Base-by-base conservation (phyloP, 139 green algal species). In the Ulvella scutata region DNA sequence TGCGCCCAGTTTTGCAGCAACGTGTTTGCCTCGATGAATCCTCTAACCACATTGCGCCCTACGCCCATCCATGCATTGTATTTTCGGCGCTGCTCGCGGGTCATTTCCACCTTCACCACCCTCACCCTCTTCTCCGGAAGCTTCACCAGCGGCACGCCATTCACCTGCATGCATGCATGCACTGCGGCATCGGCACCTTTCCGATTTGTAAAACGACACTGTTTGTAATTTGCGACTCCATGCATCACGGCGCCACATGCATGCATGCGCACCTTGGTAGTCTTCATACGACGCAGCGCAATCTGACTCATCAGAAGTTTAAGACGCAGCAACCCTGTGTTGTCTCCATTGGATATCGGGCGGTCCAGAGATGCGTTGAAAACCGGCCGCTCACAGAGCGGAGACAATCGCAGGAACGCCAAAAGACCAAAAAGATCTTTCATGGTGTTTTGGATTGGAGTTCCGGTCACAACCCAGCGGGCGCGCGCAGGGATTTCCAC, bases 381-480 rank as follows among this genome's bases (percentile, higher is more conserved):
- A 33, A 36, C 26, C 21, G 44, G 10, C 20, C 81, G 82, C 59
- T 74, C 83, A 51, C 29, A 36, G 2, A 84, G 39, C 9, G 84
- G 84, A 33, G 60, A 26, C 78, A 87, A 33, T 29, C 36, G 3
- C 72, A 86, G 78, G 37, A 78, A 83, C 20, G 4, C 59, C 17
- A 88, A 76, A 44, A 89, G 78, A 9, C 85, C 84, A 17, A 81
- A 72, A 51, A 91, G 81, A 75, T 92, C 88, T 2, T 72, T 72
- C 23, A 91, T 75, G 61, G 79, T 79, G 20, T 76, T 89, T 76
- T 77, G 81, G 61, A 92, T 77, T 3, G 88, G 88, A 0, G 88
- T 92, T 75, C 87, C 86, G 35, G 80, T 84, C 61, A 82, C 86
- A 59, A 81, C 74, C 86, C 86, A 90, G 37, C 79, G 77, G 3